Evolutionary conservation across 1,284 basidiomycete species (phyloP), one percentile per base, ranked within the genome.

Genomic region (Ustilago esculenta): DNA sequence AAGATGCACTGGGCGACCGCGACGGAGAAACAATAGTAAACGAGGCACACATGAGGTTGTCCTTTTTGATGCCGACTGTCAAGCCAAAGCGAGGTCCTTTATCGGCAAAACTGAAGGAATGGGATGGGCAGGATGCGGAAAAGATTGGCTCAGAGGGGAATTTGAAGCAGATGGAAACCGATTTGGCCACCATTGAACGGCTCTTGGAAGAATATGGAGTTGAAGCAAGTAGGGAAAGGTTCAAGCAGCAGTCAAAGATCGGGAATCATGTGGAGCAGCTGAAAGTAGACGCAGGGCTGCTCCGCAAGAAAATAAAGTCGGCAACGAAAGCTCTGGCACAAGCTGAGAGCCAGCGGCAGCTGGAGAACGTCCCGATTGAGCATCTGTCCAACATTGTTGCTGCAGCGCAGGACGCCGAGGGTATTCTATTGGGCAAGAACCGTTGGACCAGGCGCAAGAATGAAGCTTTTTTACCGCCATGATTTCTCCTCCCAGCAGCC

Each of bases 101-200:
- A 0, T 42, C 47, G 6, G 36, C 36, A 3, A 43, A 39, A 18
- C 23, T 43, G 25, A 44, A 39, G 20, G 21, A 43, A 15, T 74
- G 72, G 72, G 64, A 74, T 41, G 72, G 55, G 4, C 72, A 74
- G 44, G 53, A 65, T 25, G 54, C 64, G 1, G 42, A 55, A 17
- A 67, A 57, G 53, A 18, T 57, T 11, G 50, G 30, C 2, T 58
- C 54, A 8, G 47, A 47, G n/a, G 65, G 65, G 3, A 20, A 6
- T 5, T 20, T 68, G 27, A 21, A 40, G 4, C 58, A 57, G 46
- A 57, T 63, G 54, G 36, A 68, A 29, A 39, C 27, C 20, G 65
- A 68, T 41, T 25, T 68, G 15, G 14, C 6, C 1, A 54, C 33
- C 3, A 33, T 68, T 3, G 49, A 68, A 36, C 24, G 15, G 10